Conservation (phyloP, 2,329 filamentous ascomycete genomes). For the Penicillium sp. region DNA sequence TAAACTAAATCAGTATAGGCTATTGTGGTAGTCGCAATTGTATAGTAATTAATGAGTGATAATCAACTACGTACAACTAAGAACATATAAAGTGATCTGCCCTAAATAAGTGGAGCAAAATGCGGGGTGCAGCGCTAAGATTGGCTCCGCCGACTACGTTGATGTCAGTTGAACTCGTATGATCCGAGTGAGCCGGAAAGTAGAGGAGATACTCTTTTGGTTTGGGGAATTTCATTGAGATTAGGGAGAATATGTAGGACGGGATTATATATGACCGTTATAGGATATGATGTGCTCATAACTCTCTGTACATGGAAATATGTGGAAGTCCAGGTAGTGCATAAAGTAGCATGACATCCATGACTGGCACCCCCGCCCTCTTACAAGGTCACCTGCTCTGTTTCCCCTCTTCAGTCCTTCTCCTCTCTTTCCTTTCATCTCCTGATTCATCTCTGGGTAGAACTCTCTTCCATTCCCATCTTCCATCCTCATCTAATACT, state of each 20-base stretch:
- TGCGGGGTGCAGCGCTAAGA: slow-evolving; percentile 38
- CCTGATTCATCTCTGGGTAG: slow-evolving; percentile 2
- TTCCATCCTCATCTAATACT: slow-evolving; percentile 3
- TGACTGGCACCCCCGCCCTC: slow-evolving; percentile 15
- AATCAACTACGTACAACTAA: too few relatives aligned
- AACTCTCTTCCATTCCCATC: slow-evolving; percentile 10
- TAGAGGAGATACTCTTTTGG: too few relatives aligned
- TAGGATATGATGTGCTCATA: too few relatives aligned
- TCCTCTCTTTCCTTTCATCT: slow-evolving; percentile 11
- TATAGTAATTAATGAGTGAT: too few relatives aligned
- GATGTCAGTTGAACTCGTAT: slow-evolving; percentile 33
- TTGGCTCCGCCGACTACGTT: slow-evolving; percentile 19
- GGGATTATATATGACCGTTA: too few relatives aligned
- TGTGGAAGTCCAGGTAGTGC: too few relatives aligned
- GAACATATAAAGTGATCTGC: slow-evolving; percentile 1
- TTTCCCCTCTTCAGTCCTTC: slow-evolving; percentile 12
- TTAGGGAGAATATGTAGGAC: too few relatives aligned
- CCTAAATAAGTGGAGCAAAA: slow-evolving; percentile 24
- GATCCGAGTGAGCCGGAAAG: slow-evolving; percentile 29
- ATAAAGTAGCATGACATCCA: slow-evolving; percentile 23
- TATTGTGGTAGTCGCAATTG: too few relatives aligned
- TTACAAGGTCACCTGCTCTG: slow-evolving; percentile 32
- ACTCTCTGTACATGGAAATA: too few relatives aligned
- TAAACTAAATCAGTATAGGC: too few relatives aligned
- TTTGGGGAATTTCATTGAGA: too few relatives aligned